Base-by-base conservation (phyloP, 2,329 filamentous ascomycete species). In the Myotisia sp. region DNA sequence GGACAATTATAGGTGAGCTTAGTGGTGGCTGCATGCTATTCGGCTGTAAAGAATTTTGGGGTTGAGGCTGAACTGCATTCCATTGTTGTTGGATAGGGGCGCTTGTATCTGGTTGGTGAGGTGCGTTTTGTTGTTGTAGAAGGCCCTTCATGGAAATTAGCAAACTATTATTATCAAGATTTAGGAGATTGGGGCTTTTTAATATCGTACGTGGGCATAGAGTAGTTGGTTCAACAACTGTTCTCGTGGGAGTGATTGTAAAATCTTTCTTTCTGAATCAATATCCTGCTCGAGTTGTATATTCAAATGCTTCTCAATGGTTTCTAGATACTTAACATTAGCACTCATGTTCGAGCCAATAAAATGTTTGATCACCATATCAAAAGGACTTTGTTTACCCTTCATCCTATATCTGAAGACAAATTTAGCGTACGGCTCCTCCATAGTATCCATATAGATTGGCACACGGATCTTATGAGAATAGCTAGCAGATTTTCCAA, bases 341-440 rank as follows among this genome's bases (percentile, higher is more conserved):
- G n/a, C n/a, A n/a, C n/a, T n/a, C n/a, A n/a, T n/a, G n/a, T n/a
- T n/a, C n/a, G n/a, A n/a, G n/a, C n/a, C n/a, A n/a, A n/a, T n/a
- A n/a, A n/a, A n/a, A n/a, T n/a, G n/a, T n/a, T n/a, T n/a, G n/a
- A n/a, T n/a, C n/a, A n/a, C n/a, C n/a, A n/a, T n/a, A n/a, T n/a
- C n/a, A n/a, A n/a, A 12, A 9, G 4, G 12, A 6, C 20, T 6
- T 5, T 14, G 12, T 14, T 17, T 16, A 42, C 44, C 42, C 41
- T 39, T 34, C 6, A 29, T 18, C 17, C 51, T 46, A 40, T 54
- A 54, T 26, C 50, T 52, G 42, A 54, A 54, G 20, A 52, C 39
- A 37, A 54, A 54, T 35, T 46, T 44, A 9, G 51, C 51, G 36
- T 52, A 54, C 5, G 51, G 51, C 21, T 51, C 43, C 12, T 51